Evolutionary conservation across 179 eudicot genomes (phyloP), one percentile per base, ranked within the genome.

Genomic region (Patellifolia procumbens): DNA sequence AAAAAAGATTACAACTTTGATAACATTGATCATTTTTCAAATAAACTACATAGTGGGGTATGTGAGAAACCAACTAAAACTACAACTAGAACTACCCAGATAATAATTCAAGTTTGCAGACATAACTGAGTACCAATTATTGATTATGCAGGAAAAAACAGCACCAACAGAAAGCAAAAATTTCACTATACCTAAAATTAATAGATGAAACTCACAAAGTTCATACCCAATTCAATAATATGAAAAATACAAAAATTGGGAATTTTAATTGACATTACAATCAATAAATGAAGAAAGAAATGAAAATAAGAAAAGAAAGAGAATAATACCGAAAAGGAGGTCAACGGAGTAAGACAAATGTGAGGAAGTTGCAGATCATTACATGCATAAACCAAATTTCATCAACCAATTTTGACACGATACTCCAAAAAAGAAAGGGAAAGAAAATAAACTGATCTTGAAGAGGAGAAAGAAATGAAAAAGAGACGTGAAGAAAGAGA

Each of bases 401-500:
- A 31, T 69, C 37, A 51, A 35, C 8, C 12, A 59, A 66, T 53
- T 69, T 59, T 39, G 35, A 74, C 77, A 74, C 66, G 74, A 74
- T 65, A 76, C 72, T 59, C 76, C 48, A 77, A 43, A 61, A 39
- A 13, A 22, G 1, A 0, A 61, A 51, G 20, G 15, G 13, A 34
- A 70, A 52, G 1, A 37, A 34, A 64, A 9, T 24, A 31, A 39
- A 64, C 42, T 65, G 67, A 72, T 45, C 68, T 73, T 42, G 55
- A 77, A 29, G 43, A 55, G 64, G 37, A 39, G 35, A 45, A 20
- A 60, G 60, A 52, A 67, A 46, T 74, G 28, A 68, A 68, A 80
- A 63, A 82, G 86, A 85, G 84, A 73, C 84, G 85, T 85, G 84
- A 80, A 82, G 88, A 71, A 85, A 80, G 72, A 82, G 79, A 80